A percentile compares a stretch with the other conserved stretches of the same genome.
Evolutionary conservation across 257 asterid species (phyloP).

Genomic region (Leonotis leonurus): DNA sequence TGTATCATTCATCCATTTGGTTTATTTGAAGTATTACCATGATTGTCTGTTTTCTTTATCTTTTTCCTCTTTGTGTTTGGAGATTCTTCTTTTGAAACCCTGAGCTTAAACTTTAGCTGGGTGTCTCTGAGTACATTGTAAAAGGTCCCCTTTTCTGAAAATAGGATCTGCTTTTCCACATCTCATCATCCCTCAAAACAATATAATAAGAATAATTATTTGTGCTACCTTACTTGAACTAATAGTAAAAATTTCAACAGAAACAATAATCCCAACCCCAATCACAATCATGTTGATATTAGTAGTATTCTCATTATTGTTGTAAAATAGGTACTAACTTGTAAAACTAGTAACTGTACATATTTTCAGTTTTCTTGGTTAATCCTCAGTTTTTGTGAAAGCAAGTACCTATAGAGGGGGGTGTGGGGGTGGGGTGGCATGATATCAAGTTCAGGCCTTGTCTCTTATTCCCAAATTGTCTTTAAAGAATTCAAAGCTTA

Average conservation of each 20-base stretch:
- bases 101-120: slow-evolving; percentile 27
- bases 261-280: neutral
- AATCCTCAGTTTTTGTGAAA: slow-evolving; percentile 19
- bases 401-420: neutral
- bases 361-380: slow-evolving; percentile 13
- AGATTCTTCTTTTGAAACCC: slow-evolving; percentile 35
- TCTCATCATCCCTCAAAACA: slow-evolving; percentile 20
- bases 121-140: slow-evolving; percentile 28
- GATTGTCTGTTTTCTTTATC: slow-evolving; percentile 14
- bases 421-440: slow-evolving; percentile 22
- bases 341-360: slow-evolving; percentile 2
- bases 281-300: neutral
- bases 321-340: neutral
- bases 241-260: neutral
- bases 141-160: slow-evolving; percentile 46
- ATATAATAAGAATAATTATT: slow-evolving; percentile 4
- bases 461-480: slow-evolving; percentile 52
- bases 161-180: slow-evolving; percentile 42
- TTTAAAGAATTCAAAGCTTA: slow-evolving; percentile 59
- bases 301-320: neutral
- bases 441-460: slow-evolving; percentile 66
- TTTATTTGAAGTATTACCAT: slow-evolving; percentile 12
- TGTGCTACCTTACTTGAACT: neutral
- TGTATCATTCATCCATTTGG: neutral
- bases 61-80: neutral